Base-by-base conservation (phyloP, 495 filamentous ascomycete genomes). In the Oidiodendron maius region DNA sequence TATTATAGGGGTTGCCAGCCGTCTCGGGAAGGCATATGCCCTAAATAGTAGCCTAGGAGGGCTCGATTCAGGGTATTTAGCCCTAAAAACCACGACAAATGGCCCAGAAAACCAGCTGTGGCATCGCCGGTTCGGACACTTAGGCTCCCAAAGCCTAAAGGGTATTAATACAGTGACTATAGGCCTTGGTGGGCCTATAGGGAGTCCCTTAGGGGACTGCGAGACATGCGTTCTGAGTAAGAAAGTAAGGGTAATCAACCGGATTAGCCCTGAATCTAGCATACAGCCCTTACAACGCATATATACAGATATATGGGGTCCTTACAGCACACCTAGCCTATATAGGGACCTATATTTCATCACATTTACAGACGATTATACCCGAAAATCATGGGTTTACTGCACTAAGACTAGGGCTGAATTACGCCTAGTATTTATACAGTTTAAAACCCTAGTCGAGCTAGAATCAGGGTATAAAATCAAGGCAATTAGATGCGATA, bases 401-500 rank as follows among this genome's bases (percentile, higher is more conserved):
- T 23, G 32, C 13, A 28, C 22, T 10, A 26, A 30, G 10, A 3
- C 21, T 10, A 40, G 23, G 37, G 4, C 13, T 15, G 3, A 3
- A 17, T 25, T 5, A 30, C 3, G 36, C 24, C n/a, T n/a, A n/a
- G n/a, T 49, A 30, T 42, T 40, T 18, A 4, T 21, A 10, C 3
- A 18, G 21, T 40, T 11, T 16, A 39, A 39, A 16, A 18, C 5
- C 15, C 12, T 6, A 8, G 36, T 39, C 6, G 37, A 49, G 23
- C 22, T 40, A 23, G 46, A 49, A 24, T 8, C 37, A 32, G 22
- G 46, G 3, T 25, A 22, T 3, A 49, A 49, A 34, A 42, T 49
- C 3, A 30, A 32, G 38, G 38, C 26, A n/a, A 11, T 40, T 17
- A 23, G 46, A 10, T 49, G 46, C 25, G 38, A 51, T 34, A 51